Conservation (phyloP, 2,329 filamentous ascomycete genomes). For the Hortaea werneckii region DNA sequence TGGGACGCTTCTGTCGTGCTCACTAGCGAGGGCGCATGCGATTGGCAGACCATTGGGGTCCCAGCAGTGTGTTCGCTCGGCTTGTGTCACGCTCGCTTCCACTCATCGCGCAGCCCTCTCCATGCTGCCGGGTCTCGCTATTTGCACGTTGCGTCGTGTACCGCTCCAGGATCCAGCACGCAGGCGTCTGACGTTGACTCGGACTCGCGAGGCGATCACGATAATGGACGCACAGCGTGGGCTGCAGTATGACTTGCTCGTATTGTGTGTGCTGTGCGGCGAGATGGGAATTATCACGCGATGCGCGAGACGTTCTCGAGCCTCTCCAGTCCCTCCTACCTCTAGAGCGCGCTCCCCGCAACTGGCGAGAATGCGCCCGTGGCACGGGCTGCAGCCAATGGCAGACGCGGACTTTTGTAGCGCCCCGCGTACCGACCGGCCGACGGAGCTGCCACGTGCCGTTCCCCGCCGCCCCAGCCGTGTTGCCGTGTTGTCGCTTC, state of each 20-base stretch:
- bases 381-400: no score
- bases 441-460: no score
- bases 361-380: no score
- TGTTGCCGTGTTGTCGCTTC: no score
- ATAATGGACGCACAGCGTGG: background rate
- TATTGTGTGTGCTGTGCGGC: background rate
- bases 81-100: conserved; percentile 20
- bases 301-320: no score
- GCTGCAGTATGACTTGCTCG: conserved; percentile 5
- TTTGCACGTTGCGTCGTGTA: conserved; percentile 4
- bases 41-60: conserved; percentile 17
- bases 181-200: conserved; percentile 7
- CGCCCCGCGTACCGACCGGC: no score
- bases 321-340: no score
- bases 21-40: conserved; percentile 18
- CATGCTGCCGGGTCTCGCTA: conserved; percentile 14
- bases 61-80: conserved; percentile 12
- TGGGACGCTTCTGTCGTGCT: conserved; percentile 30
- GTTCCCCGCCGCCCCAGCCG: no score
- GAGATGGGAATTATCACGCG: no score
- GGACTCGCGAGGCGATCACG: conserved; percentile 1
- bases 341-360: no score
- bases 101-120: conserved; percentile 13
- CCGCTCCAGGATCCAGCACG: background rate
- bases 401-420: no score